These are phyloP conservation scores for Chlamydomonas incerta DNA, from an alignment of 139 green algal species.

Conservation along the genomic window DNA sequence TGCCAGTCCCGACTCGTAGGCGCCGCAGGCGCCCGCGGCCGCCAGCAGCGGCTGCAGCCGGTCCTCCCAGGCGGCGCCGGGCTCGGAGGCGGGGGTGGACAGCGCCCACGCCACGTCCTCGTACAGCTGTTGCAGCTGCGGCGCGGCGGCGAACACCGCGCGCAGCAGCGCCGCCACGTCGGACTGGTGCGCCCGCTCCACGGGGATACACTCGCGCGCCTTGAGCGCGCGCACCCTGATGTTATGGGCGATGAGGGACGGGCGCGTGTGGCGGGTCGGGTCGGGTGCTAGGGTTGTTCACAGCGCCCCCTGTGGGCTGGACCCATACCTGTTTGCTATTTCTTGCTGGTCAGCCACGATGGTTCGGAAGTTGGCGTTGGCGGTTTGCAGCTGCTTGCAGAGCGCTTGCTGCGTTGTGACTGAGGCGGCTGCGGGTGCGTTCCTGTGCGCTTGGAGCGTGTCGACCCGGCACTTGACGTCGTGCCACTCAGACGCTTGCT, in stretches of 20 bases:
- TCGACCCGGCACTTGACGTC: neutral
- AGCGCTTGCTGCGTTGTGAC: neutral
- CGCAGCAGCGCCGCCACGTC: constrained; percentile 20
- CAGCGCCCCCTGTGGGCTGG: no score
- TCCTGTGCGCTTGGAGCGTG: neutral
- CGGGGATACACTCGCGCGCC: constrained; percentile 40
- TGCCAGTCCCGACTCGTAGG: neutral
- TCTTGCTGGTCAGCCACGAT: constrained; percentile 6
- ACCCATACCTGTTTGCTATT: neutral
- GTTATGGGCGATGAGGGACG: neutral
- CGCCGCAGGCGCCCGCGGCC: neutral
- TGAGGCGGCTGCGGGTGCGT: neutral
- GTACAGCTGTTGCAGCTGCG: constrained; percentile 10
- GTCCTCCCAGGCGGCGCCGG: constrained; percentile 24
- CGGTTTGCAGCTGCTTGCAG: neutral
- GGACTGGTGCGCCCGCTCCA: constrained; percentile 42
- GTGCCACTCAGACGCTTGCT: neutral
- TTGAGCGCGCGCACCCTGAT: constrained; percentile 33
- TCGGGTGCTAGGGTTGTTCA: neutral
- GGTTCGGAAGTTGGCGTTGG: neutral
- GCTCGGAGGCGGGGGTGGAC: neutral
- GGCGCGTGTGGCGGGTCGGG: neutral
- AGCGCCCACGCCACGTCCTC: constrained; percentile 36
- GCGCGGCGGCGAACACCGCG: neutral
- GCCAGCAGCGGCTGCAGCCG: constrained; percentile 32